These are phyloP conservation scores for Aphanomyces invadans DNA, from an alignment of 352 stramenopile genomes.

Conservation along the genomic window DNA sequence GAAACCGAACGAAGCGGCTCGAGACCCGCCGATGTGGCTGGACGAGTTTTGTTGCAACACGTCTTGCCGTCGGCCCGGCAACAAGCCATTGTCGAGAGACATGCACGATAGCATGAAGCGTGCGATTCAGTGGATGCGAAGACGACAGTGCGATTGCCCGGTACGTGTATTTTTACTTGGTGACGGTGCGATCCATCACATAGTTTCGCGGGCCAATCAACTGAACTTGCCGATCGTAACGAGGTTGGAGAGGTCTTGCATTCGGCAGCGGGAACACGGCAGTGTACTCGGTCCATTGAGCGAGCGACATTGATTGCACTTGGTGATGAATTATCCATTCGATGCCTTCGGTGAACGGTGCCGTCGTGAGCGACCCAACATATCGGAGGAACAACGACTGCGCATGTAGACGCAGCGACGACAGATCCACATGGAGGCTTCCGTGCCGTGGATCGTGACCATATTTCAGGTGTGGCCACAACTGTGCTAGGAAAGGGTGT, in stretches of 20 bases:
- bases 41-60: too few relatives aligned
- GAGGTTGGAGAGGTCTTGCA: background rate
- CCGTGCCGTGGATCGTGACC: too few relatives aligned
- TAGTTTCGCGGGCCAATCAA: background rate
- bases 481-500: background rate
- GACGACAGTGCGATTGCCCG: too few relatives aligned
- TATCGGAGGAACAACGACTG: conserved; percentile 39
- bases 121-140: too few relatives aligned
- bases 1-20: too few relatives aligned
- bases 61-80: too few relatives aligned
- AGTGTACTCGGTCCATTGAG: conserved; percentile 42
- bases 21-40: too few relatives aligned
- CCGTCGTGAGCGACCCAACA: conserved; percentile 54
- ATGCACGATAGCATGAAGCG: too few relatives aligned
- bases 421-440: background rate
- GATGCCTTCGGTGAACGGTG: conserved; percentile 62
- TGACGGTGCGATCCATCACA: too few relatives aligned
- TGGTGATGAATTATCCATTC: conserved; percentile 50
- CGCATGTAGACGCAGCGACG: background rate
- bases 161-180: too few relatives aligned
- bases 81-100: too few relatives aligned
- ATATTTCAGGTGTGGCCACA: background rate
- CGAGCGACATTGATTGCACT: conserved; percentile 38
- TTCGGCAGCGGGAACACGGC: background rate
- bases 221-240: background rate